phyloP scores from a whole-genome alignment of 1,284 basidiomycete species.

The Boletus albobrunnescens region DNA sequence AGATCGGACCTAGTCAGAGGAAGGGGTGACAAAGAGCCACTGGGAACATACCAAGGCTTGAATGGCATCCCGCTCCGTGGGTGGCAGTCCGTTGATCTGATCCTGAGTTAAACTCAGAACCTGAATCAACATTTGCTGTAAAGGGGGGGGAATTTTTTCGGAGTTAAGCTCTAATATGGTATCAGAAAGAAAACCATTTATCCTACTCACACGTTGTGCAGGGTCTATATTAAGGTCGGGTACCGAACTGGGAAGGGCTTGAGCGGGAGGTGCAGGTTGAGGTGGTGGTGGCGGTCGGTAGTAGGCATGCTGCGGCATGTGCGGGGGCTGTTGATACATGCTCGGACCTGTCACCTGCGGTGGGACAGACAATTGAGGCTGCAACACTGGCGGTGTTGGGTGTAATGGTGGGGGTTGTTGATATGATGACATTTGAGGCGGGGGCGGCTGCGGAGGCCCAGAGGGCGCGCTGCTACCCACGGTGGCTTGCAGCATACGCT shows the following conservation, averaged over 20 bases:
- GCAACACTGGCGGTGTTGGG: conserved; percentile 35
- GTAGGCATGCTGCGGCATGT: conserved; percentile 44
- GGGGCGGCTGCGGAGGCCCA: conserved; percentile 31
- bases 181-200: background rate
- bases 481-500: conserved; percentile 35
- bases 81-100: conserved; percentile 83
- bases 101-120: conserved; percentile 83
- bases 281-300: conserved; percentile 41
- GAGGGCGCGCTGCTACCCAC: conserved; percentile 19
- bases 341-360: conserved; percentile 33
- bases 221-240: conserved; percentile 35
- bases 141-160: background rate
- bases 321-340: conserved; percentile 37
- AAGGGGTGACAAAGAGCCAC: background rate
- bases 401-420: conserved; percentile 38
- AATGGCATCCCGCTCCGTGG: conserved; percentile 81
- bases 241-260: conserved; percentile 26
- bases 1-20: conserved; percentile 7
- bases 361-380: conserved; percentile 32
- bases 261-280: conserved; percentile 29
- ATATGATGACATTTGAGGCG: conserved; percentile 31
- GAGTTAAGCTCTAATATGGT: background rate
- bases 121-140: conserved; percentile 78
- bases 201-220: conserved; percentile 29
- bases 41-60: conserved; percentile 66